Evolutionary conservation across 768 basidiomycete genomes (phyloP).

Genomic region (Grammothele lineata): DNA sequence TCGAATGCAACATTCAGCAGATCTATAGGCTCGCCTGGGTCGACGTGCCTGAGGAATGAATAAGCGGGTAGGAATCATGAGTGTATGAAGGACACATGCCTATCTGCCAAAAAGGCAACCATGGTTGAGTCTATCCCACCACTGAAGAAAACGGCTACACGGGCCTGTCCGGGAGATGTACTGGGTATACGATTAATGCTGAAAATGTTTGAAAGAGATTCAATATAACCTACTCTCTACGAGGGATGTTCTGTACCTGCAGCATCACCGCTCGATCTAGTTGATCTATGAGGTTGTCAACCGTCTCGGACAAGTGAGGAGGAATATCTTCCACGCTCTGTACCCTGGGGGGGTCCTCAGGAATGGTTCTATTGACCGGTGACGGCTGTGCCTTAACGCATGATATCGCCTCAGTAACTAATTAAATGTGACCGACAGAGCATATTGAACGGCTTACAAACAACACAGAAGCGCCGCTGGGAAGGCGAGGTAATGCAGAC

Average conservation of each 20-base stretch:
- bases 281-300: constrained; percentile 48
- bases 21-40: constrained; percentile 79
- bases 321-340: constrained; percentile 41
- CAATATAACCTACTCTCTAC: constrained; percentile 34
- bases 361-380: constrained; percentile 50
- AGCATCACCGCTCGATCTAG: constrained; percentile 66
- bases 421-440: too few species aligned
- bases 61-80: too few species aligned
- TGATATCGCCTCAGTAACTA: too few species aligned
- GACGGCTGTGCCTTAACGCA: too few species aligned
- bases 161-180: constrained; percentile 35
- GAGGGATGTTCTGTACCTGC: constrained; percentile 66
- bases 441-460: too few species aligned
- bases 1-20: constrained; percentile 93
- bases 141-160: constrained; percentile 87
- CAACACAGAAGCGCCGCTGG: too few species aligned
- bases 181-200: too few species aligned
- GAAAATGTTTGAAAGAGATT: too few species aligned
- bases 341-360: constrained; percentile 34
- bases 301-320: constrained; percentile 34
- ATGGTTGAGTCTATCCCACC: constrained; percentile 94
- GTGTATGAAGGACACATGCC: too few species aligned
- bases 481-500: too few species aligned
- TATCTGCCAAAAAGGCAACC: constrained; percentile 75
- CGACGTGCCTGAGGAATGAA: constrained; percentile 65